Percentiles rank a stretch among this genome's conserved stretches.
Conservation (phyloP, 75 land plant genomes). For the Pseudotsuga menziesii region DNA sequence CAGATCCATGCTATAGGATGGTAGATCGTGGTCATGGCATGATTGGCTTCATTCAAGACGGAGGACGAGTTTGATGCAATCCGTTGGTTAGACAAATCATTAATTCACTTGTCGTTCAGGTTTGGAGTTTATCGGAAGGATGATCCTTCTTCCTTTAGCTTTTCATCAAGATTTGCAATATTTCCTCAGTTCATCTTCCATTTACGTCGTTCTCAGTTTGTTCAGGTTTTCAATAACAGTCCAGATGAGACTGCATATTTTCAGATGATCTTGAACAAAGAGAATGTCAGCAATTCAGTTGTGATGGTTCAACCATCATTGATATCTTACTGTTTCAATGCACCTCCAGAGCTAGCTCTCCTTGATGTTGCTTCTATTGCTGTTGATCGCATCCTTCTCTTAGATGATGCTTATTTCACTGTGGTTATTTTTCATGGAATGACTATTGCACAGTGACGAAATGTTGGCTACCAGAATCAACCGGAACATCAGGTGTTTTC, state of each 20-base stretch:
- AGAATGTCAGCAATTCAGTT: slow-evolving; percentile 86
- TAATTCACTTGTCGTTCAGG: slow-evolving; percentile 71
- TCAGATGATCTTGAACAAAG: slow-evolving; percentile 85
- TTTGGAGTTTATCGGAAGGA: slow-evolving; percentile 95
- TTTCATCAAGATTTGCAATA: slow-evolving; percentile 75
- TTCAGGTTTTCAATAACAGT: slow-evolving; percentile 97
- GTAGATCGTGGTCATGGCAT: too few species aligned
- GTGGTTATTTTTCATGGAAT: slow-evolving; percentile 92
- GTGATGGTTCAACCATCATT: slow-evolving; percentile 99
- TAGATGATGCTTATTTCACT: slow-evolving; percentile 92
- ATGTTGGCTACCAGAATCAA: slow-evolving; percentile 86
- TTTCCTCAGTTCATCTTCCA: slow-evolving; percentile 97
- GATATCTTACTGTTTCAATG: slow-evolving; percentile 83
- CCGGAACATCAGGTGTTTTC: slow-evolving; percentile 93
- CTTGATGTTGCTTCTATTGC: slow-evolving; percentile 96
- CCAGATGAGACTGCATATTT: slow-evolving; percentile 99
- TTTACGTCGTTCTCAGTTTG: slow-evolving; percentile 93
- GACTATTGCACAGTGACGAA: slow-evolving; percentile 94
- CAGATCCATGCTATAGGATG: too few species aligned
- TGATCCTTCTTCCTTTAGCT: slow-evolving; percentile 72
- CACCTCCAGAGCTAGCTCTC: slow-evolving; percentile 85
- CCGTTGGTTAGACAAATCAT: slow-evolving; percentile 88
- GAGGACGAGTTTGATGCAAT: slow-evolving; percentile 96
- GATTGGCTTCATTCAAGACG: too few species aligned
- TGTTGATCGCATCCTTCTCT: slow-evolving; percentile 77